These are phyloP conservation scores for Tulasnella sp. DNA, from an alignment of 768 basidiomycete genomes.

Conservation along the genomic window DNA sequence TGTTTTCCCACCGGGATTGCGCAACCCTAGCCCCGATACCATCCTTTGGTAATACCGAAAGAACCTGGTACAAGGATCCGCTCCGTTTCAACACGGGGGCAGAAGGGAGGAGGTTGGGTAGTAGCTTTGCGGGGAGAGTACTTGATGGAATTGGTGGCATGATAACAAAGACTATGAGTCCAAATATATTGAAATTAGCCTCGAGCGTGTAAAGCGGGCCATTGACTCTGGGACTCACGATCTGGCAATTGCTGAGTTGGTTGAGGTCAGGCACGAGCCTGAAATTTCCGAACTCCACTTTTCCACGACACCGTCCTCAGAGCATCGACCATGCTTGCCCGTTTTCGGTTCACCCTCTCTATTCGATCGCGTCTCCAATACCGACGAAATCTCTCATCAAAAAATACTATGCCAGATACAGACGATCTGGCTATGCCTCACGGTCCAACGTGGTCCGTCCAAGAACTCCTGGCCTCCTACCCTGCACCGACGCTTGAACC, in stretches of 20 bases:
- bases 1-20: constrained; percentile 61
- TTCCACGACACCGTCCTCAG: not conserved
- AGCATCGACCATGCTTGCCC: not conserved
- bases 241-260: too few species aligned
- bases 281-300: too few species aligned
- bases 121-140: constrained; percentile 4
- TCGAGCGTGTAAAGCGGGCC: too few species aligned
- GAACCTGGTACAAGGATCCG: constrained; percentile 52
- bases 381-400: too few species aligned
- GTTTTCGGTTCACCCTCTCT: not conserved
- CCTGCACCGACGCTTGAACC: constrained; percentile 50
- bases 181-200: too few species aligned
- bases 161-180: too few species aligned
- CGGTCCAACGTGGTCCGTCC: constrained; percentile 68
- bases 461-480: constrained; percentile 63
- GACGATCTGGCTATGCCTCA: constrained; percentile 55
- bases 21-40: constrained; percentile 56
- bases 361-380: not conserved
- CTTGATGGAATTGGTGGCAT: not conserved
- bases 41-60: constrained; percentile 53
- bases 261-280: too few species aligned
- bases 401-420: constrained; percentile 22
- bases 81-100: constrained; percentile 14
- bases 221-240: too few species aligned
- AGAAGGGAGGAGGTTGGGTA: constrained; percentile 27